phyloP scores from a whole-genome alignment of 1,139 yeast genomes.

The Hansenula sp. region DNA sequence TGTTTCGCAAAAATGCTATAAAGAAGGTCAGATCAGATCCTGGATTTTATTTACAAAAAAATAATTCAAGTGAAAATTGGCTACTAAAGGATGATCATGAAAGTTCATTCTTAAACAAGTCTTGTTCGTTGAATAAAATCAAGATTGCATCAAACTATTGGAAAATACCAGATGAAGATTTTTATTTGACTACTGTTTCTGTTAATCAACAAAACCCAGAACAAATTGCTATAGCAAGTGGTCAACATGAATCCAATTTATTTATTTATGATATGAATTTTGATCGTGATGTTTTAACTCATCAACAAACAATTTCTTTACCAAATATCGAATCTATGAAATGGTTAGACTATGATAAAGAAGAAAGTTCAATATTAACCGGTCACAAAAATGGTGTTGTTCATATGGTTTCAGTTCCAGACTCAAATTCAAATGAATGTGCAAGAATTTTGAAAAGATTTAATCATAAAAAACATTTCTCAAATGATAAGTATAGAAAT shows the following conservation, averaged over 20 bases:
- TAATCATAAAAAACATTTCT: constrained; percentile 60
- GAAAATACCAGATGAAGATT: constrained; percentile 59
- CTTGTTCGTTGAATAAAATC: constrained; percentile 37
- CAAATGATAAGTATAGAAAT: constrained; percentile 13
- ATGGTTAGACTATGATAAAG: constrained; percentile 44
- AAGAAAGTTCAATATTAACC: constrained; percentile 41
- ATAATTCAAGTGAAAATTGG: constrained; percentile 19
- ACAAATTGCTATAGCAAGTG: constrained; percentile 64
- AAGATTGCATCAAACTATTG: constrained; percentile 61
- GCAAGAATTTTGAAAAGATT: constrained; percentile 75
- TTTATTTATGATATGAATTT: constrained; percentile 58
- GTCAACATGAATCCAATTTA: constrained; percentile 48
- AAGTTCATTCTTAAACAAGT: constrained; percentile 27
- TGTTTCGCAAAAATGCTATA: constrained; percentile 22
- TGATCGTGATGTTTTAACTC: constrained; percentile 44
- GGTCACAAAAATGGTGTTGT: constrained; percentile 72
- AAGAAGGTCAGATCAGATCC: constrained; percentile 12
- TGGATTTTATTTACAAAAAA: constrained; percentile 2
- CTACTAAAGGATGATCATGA: constrained; percentile 9
- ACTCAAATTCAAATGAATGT: constrained; percentile 40
- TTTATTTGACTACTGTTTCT: constrained; percentile 56
- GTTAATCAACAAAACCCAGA: constrained; percentile 38
- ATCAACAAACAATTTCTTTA: constrained; percentile 68
- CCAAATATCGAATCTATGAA: constrained; percentile 63
- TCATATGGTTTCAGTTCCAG: constrained; percentile 66